phyloP scores from a whole-genome alignment of 164 flowering plant species.

The Liriodendron chinense region DNA sequence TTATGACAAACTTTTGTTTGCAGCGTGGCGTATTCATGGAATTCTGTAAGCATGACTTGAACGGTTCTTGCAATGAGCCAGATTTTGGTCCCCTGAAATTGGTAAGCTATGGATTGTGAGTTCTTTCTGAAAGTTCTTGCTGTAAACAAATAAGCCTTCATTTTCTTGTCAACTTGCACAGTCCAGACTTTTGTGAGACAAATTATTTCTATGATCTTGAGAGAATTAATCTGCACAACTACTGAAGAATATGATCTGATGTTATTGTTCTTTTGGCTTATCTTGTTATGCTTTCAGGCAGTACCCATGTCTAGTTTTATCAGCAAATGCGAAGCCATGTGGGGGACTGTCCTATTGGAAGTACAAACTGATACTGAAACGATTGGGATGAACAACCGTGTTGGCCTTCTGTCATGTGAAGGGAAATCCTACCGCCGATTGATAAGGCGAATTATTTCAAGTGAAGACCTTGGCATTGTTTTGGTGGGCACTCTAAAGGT shows the following conservation, averaged over 20 bases:
- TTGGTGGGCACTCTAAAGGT: conserved; percentile 80
- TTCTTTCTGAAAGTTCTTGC: not conserved
- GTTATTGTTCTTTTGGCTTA: not conserved
- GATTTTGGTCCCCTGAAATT: conserved; percentile 37
- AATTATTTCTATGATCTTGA: not conserved
- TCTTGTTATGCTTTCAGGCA: conserved; percentile 40
- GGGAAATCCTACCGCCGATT: conserved; percentile 29
- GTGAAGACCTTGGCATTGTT: conserved; percentile 51
- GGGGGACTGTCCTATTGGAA: conserved; percentile 27
- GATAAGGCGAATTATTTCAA: conserved; percentile 43
- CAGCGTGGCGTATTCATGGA: conserved; percentile 66
- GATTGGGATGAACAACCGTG: conserved; percentile 8
- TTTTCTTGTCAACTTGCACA: not conserved
- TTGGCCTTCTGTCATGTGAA: conserved; percentile 18
- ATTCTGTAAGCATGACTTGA: conserved; percentile 54
- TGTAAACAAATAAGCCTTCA: not conserved
- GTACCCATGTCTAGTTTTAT: conserved; percentile 59
- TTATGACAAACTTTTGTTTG: conserved; percentile 18
- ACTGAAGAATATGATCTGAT: conserved; percentile 1
- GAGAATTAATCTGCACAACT: not conserved
- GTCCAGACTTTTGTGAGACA: not conserved
- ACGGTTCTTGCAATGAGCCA: conserved; percentile 36
- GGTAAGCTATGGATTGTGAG: conserved; percentile 35
- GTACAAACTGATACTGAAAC: conserved; percentile 13
- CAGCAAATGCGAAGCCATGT: conserved; percentile 38